Conservation (phyloP, 192 early-diverging fungal genomes). For the Gonapodya sp. region DNA sequence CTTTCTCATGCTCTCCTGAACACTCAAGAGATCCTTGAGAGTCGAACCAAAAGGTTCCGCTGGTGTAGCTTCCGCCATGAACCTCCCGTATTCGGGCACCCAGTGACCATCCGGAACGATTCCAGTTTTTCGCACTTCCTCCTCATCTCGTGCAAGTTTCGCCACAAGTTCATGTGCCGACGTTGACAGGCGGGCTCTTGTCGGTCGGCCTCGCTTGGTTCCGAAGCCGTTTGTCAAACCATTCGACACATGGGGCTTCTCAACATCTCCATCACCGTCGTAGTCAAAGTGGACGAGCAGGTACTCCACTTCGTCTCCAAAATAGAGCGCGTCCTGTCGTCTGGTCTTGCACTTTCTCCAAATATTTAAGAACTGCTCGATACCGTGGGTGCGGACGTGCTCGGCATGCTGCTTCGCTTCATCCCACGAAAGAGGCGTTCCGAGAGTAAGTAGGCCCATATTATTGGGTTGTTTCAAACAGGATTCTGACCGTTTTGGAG, state of each 20-base stretch:
- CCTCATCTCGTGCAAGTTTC: slow-evolving; percentile 62
- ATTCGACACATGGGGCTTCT: no score
- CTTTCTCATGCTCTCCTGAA: slow-evolving; percentile 81
- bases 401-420: slow-evolving; percentile 74
- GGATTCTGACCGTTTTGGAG: no score
- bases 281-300: slow-evolving; percentile 77
- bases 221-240: neutral
- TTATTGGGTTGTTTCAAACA: no score
- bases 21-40: slow-evolving; percentile 64
- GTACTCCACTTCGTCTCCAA: slow-evolving; percentile 96
- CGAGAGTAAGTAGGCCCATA: slow-evolving; percentile 90
- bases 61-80: slow-evolving; percentile 95
- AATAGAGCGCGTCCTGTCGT: slow-evolving; percentile 70
- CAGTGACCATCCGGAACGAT: slow-evolving; percentile 60
- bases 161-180: slow-evolving; percentile 72
- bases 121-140: slow-evolving; percentile 39
- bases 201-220: slow-evolving; percentile 2
- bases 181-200: slow-evolving; percentile 62
- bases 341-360: slow-evolving; percentile 74
- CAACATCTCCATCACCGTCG: slow-evolving; percentile 15
- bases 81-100: slow-evolving; percentile 94
- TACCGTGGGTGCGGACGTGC: slow-evolving; percentile 85
- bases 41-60: slow-evolving; percentile 80
- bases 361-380: slow-evolving; percentile 83
- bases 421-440: slow-evolving; percentile 95